Base-by-base conservation (phyloP, 805 yeast genomes). In the Hermanozyma aechmeae region DNA sequence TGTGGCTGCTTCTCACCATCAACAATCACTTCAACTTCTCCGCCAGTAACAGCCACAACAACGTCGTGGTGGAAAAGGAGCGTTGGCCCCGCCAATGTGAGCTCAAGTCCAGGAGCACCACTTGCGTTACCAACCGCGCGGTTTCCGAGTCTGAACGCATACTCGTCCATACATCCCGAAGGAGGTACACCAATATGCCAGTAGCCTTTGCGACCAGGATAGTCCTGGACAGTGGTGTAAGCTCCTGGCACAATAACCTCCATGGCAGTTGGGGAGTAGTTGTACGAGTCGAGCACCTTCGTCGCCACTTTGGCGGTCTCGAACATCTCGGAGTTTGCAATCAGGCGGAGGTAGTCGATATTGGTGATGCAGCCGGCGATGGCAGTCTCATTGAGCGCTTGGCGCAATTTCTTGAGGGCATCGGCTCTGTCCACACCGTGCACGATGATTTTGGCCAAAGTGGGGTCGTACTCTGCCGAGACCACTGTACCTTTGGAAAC, bases 161-260 rank as follows among this genome's bases (percentile, higher is more conserved):
- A 87, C 36, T 77, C 73, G 58, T 89, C 98, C 97, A 89, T 92
- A 35, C 97, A 96, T 26, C 98, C 98, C 23, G 95, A 84, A 6
- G 97, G 97, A 15, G 98, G 98, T 32, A 89, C 97, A 53, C 98
- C 98, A 43, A 81, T 71, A 49, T 81, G 76, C 93, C 93, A 82
- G 53, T 67, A 67, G n/a, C 85, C 79, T 31, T 66, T 65, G 63
- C 98, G 78, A 45, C 98, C 98, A n/a, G 22, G 22, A 13, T 6
- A 20, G 22, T 20, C 22, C 22, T 20, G 22, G 22, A 20, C 22
- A n/a, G 22, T 20, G 22, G 22, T 20, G 22, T 20, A 20, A 5
- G 22, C 22, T 5, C 22, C 22, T 2, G 97, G 96, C 25, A 74
- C 58, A 18, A 79, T 53, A 23, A 89, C 71, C 58, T 89, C 97